A percentile compares a stretch with the other conserved stretches of the same genome.
phyloP scores from a whole-genome alignment of 139 green algal genomes.

The Chlamydomonas sphaeroides region DNA sequence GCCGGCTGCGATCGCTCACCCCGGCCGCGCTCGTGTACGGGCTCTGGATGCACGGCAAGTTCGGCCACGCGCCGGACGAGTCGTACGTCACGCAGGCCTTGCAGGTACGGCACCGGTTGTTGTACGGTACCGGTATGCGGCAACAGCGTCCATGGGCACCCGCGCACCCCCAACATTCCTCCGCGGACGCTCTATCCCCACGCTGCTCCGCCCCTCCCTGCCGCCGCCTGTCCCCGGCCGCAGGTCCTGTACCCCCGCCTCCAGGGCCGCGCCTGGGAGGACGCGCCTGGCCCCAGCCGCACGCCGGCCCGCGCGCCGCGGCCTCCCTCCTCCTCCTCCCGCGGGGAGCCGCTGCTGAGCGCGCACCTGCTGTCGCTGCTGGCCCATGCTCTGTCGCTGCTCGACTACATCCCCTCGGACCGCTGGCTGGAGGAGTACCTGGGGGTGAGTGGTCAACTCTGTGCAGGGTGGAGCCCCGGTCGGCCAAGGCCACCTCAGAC shows the following conservation, averaged over 20 bases:
- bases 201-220: not conserved
- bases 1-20: not conserved
- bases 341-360: not conserved
- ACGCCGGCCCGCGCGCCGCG: too few species aligned
- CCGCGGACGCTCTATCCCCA: too few species aligned
- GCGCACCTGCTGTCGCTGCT: constrained; percentile 18
- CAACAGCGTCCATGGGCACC: too few species aligned
- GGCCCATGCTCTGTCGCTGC: constrained; percentile 1
- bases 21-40: constrained; percentile 19
- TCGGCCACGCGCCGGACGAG: constrained; percentile 2
- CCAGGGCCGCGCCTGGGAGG: too few species aligned
- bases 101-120: not conserved
- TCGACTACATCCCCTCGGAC: constrained; percentile 13
- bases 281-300: too few species aligned
- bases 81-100: constrained; percentile 3
- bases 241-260: not conserved
- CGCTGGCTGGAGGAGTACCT: constrained; percentile 8
- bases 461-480: not conserved
- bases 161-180: not conserved
- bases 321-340: not conserved
- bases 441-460: not conserved
- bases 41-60: constrained; percentile 15
- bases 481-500: too few species aligned
- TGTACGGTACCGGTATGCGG: too few species aligned
- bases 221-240: not conserved